Evolutionary conservation across 2,329 filamentous ascomycete genomes (phyloP).

Genomic region (Talaromyces atroroseus): DNA sequence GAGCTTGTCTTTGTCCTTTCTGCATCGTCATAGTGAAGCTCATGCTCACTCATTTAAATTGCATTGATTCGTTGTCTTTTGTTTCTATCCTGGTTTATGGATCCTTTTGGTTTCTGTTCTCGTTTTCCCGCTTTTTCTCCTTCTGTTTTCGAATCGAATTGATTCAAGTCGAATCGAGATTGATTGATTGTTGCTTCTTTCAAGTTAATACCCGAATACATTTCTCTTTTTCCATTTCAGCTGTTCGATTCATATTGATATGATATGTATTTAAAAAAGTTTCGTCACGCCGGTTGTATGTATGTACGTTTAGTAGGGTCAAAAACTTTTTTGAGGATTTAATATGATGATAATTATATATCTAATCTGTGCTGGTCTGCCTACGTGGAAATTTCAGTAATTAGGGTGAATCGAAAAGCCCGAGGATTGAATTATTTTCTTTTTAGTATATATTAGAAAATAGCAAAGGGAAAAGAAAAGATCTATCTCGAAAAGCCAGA

Average conservation of each 20-base stretch:
- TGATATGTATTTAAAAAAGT: neutral
- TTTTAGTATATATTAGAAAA: neutral
- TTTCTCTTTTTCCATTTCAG: neutral
- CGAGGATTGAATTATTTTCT: neutral
- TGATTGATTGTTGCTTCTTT: neutral
- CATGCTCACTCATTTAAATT: neutral
- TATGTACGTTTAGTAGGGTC: neutral
- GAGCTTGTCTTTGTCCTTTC: neutral
- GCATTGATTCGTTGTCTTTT: neutral
- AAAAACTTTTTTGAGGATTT: no score
- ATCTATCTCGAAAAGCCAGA: constrained; percentile 12
- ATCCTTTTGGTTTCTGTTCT: neutral
- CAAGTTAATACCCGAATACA: constrained; percentile 6
- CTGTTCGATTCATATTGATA: neutral
- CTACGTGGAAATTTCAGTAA: no score
- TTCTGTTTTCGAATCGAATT: neutral
- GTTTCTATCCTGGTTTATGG: neutral
- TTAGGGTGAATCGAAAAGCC: neutral
- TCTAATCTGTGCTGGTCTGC: no score
- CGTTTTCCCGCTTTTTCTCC: neutral
- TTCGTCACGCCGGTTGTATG: neutral
- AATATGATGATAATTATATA: no score
- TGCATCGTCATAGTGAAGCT: neutral
- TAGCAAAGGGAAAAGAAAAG: neutral
- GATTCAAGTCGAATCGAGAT: neutral